Evolutionary conservation across 2,329 filamentous ascomycete genomes (phyloP).

Genomic region (Neofusicoccum laricinum): DNA sequence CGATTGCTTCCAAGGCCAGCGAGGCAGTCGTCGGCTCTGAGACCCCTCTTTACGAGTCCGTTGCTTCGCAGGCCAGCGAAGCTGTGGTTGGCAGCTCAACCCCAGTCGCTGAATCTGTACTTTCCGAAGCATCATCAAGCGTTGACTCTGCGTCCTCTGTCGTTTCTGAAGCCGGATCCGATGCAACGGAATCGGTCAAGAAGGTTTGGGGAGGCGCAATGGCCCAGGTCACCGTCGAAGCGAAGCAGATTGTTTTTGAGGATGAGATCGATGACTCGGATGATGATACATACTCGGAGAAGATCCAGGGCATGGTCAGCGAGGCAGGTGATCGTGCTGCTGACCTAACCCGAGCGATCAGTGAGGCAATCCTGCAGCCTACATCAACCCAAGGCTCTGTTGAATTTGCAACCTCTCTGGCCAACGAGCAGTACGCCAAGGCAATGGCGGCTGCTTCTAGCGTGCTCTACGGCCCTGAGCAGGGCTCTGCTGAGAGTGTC

Average conservation of each 20-base stretch:
- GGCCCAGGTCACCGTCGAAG: slow-evolving; percentile 49
- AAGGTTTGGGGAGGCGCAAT: slow-evolving; percentile 56
- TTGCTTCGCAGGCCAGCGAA: slow-evolving; percentile 37
- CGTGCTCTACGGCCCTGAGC: slow-evolving; percentile 52
- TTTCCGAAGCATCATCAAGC: slow-evolving; percentile 18
- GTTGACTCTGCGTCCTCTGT: slow-evolving; percentile 19
- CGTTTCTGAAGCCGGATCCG: slow-evolving; percentile 22
- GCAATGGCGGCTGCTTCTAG: slow-evolving; percentile 57
- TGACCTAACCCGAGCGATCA: slow-evolving; percentile 54
- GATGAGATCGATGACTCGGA: slow-evolving; percentile 48
- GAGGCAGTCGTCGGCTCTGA: slow-evolving; percentile 46
- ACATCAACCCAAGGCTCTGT: slow-evolving; percentile 46
- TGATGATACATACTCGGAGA: slow-evolving; percentile 48
- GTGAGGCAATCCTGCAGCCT: slow-evolving; percentile 52
- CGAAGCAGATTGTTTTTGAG: slow-evolving; percentile 46
- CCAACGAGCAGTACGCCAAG: slow-evolving; percentile 55
- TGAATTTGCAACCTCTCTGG: slow-evolving; percentile 52
- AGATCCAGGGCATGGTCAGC: slow-evolving; percentile 50
- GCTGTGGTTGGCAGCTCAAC: slow-evolving; percentile 49
- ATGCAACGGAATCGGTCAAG: slow-evolving; percentile 35
- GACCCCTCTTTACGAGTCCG: slow-evolving; percentile 47
- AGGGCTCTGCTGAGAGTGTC: slow-evolving; percentile 42
- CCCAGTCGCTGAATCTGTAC: slow-evolving; percentile 44
- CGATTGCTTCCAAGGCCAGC: slow-evolving; percentile 45
- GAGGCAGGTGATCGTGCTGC: slow-evolving; percentile 53